These are phyloP conservation scores for Parmelia sp. DNA, from an alignment of 495 filamentous ascomycete genomes.

Conservation along the genomic window DNA sequence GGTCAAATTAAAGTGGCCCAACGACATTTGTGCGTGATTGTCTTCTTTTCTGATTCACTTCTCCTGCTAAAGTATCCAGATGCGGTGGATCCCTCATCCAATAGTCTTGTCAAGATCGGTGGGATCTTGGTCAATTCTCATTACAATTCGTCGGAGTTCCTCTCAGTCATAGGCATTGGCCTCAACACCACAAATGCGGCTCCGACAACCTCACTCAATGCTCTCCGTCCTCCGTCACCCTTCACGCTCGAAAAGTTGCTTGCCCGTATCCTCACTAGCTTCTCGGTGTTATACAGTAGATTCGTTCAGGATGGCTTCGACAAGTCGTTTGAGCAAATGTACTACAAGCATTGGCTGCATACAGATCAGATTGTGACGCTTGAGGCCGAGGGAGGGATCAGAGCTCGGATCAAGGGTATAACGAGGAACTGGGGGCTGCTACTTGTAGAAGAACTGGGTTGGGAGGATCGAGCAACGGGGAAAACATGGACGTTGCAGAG, in stretches of 20 bases:
- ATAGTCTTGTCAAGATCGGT: constrained; percentile 80
- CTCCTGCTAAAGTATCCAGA: constrained; percentile 37
- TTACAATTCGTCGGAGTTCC: constrained; percentile 70
- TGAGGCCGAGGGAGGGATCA: constrained; percentile 71
- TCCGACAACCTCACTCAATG: constrained; percentile 81
- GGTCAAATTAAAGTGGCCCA: constrained; percentile 94
- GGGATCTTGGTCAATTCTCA: constrained; percentile 90
- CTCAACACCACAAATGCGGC: constrained; percentile 80
- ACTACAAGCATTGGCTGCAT: constrained; percentile 88
- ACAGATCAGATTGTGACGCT: constrained; percentile 83
- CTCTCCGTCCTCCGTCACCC: constrained; percentile 51
- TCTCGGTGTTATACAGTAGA: constrained; percentile 68
- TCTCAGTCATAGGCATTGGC: constrained; percentile 83
- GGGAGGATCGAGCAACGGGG: constrained; percentile 66
- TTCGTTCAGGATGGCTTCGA: constrained; percentile 73
- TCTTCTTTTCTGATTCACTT: not conserved
- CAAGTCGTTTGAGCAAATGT: constrained; percentile 61
- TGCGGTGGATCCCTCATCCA: constrained; percentile 62
- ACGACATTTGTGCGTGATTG: constrained; percentile 65
- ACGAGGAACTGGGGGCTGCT: constrained; percentile 83
- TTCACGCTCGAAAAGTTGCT: constrained; percentile 77
- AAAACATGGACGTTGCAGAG: constrained; percentile 80
- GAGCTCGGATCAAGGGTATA: constrained; percentile 80
- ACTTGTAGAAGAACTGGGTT: constrained; percentile 71
- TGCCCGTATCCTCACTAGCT: constrained; percentile 70